phyloP scores from a whole-genome alignment of 164 flowering plant species.

The Warburgia ugandensis region DNA sequence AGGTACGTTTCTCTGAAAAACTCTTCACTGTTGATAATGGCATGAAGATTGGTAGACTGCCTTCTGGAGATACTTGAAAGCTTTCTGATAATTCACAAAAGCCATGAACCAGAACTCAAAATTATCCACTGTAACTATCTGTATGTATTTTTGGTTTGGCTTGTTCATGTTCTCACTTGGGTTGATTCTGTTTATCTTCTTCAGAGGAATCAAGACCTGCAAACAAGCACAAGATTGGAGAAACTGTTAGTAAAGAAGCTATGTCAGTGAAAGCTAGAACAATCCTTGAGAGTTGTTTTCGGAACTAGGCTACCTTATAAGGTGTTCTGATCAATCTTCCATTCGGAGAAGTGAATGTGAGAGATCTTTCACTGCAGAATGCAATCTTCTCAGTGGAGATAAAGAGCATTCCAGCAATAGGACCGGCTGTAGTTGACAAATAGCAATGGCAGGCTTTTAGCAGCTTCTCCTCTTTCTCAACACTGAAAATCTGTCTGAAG shows the following conservation, averaged over 20 bases:
- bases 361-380: conserved; percentile 44
- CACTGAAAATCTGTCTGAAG: conserved; percentile 27
- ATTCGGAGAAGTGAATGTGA: conserved; percentile 22
- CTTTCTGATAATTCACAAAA: conserved; percentile 37
- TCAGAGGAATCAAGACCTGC: conserved; percentile 40
- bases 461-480: conserved; percentile 34
- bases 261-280: too few species aligned
- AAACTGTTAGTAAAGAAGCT: neutral
- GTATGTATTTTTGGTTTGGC: conserved; percentile 39
- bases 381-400: conserved; percentile 37
- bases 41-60: conserved; percentile 16
- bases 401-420: conserved; percentile 50
- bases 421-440: conserved; percentile 48
- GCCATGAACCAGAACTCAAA: conserved; percentile 61
- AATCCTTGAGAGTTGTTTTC: too few species aligned
- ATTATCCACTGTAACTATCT: conserved; percentile 33
- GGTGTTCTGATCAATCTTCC: conserved; percentile 26
- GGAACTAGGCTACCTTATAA: conserved; percentile 30
- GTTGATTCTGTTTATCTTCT: conserved; percentile 26
- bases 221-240: neutral
- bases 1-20: too few species aligned
- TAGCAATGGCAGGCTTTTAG: conserved; percentile 41
- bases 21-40: conserved; percentile 2
- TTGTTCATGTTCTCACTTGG: conserved; percentile 29
- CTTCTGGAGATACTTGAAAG: conserved; percentile 27